Evolutionary conservation across 2,329 filamentous ascomycete species (phyloP), one percentile per base, ranked within the genome.

Genomic region (Ascocoryne sarcoides): DNA sequence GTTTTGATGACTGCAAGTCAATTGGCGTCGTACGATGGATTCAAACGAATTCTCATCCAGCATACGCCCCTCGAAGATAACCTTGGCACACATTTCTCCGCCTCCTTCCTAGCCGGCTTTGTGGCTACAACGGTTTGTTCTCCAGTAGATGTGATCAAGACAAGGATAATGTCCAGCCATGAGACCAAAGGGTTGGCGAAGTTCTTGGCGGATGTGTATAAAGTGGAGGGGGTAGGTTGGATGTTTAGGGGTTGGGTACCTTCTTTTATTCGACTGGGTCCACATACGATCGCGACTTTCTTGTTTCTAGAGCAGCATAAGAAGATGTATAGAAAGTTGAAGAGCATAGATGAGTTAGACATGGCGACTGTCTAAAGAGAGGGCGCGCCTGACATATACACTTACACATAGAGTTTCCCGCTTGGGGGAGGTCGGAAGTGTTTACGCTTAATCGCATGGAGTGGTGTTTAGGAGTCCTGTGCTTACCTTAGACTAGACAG

Each of bases 191-290:
- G 73, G 18, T 63, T 92, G 20, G 48, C 74, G 3, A 67, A 66
- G 41, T 61, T 88, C 16, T 63, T 93, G 39, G 64, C 66, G 31
- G 77, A 84, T 32, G 79, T 89, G 21, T 84, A 79, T 49, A 71
- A 68, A 40, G 66, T 73, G 14, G 84, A 93, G 57, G 87, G 87
- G 2, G 60, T 84, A 36, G 64, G 71, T 32, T 94, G 87, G 87
- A 81, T 90, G 73, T 93, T 93, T 65, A 84, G 85, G 62, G 87
- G 87, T 45, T 93, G 86, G 85, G 78, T 89, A 34, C 87, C 87
- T n/a, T 78, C 75, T 52, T 82, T 82, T 57, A 65, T 81, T 48
- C 65, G 78, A 44, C 63, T 82, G 36, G 77, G 77, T 55, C 77
- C 77, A 69, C 87, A 94, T 66, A 94, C 86, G 5, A 84, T 94